Conservation (phyloP, 129 eudicot genomes). For the Deinandra increscens region DNA sequence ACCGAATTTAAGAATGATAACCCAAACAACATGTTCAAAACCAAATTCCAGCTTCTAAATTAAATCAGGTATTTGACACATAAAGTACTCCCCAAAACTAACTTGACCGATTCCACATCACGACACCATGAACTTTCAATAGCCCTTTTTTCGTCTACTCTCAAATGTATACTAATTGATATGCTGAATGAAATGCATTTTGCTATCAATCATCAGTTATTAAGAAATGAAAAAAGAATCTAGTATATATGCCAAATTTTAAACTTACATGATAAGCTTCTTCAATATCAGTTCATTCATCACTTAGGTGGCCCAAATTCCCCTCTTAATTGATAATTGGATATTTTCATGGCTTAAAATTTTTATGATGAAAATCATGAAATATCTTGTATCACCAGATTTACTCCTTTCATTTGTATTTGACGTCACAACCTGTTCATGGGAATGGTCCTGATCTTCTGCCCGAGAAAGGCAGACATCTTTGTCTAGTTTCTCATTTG, state of each 20-base stretch:
- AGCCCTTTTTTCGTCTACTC: no score
- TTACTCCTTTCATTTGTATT: slow-evolving; percentile 45
- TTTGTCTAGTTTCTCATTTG: slow-evolving; percentile 48
- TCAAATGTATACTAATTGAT: no score
- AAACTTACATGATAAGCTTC: slow-evolving; percentile 97
- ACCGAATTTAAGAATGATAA: no score
- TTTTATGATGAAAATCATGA: slow-evolving; percentile 87
- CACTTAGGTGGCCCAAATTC: slow-evolving; percentile 95
- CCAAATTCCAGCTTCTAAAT: no score
- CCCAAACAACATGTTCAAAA: no score
- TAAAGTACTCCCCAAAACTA: no score
- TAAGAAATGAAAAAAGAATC: no score
- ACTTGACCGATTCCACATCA: no score
- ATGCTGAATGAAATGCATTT: neutral
- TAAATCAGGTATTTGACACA: no score
- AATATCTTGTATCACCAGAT: slow-evolving; percentile 58
- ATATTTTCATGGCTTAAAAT: slow-evolving; percentile 82
- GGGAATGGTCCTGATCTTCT: slow-evolving; percentile 47
- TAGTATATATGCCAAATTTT: no score
- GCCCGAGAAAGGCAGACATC: slow-evolving; percentile 44
- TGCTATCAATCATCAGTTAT: neutral
- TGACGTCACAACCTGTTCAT: slow-evolving; percentile 50
- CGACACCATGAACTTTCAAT: no score
- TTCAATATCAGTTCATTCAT: slow-evolving; percentile 90
- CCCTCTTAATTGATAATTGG: slow-evolving; percentile 67